phyloP scores from a whole-genome alignment of 768 basidiomycete genomes.

The Sporobolomyces roseus region DNA sequence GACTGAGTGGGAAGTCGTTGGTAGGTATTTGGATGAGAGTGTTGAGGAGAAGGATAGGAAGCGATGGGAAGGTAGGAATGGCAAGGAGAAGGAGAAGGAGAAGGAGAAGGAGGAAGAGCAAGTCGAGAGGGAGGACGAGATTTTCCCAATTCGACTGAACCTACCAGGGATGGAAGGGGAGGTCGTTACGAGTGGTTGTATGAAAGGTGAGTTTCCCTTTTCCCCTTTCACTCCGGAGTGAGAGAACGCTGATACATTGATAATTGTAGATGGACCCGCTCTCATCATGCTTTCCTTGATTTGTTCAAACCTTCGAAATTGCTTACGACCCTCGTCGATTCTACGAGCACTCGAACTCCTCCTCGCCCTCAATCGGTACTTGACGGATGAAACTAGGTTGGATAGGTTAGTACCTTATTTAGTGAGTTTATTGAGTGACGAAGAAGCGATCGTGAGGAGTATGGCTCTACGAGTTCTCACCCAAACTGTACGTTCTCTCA shows the following conservation, averaged over 20 bases:
- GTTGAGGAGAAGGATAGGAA: neutral
- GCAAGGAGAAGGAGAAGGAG: neutral
- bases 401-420: slow-evolving; percentile 90
- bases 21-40: slow-evolving; percentile 29
- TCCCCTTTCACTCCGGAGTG: neutral
- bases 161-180: slow-evolving; percentile 57
- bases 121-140: slow-evolving; percentile 58
- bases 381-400: slow-evolving; percentile 91
- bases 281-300: slow-evolving; percentile 81
- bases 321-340: slow-evolving; percentile 76
- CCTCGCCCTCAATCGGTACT: slow-evolving; percentile 67
- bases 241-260: neutral
- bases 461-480: slow-evolving; percentile 72
- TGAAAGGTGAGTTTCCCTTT: slow-evolving; percentile 57
- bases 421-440: slow-evolving; percentile 81
- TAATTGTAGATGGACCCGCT: slow-evolving; percentile 72
- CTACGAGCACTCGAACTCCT: slow-evolving; percentile 79
- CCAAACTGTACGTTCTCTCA: slow-evolving; percentile 74
- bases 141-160: slow-evolving; percentile 71
- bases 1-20: slow-evolving; percentile 62
- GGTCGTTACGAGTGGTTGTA: slow-evolving; percentile 54
- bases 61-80: neutral
- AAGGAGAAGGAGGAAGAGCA: slow-evolving; percentile 36
- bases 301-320: slow-evolving; percentile 84
- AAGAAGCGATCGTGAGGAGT: slow-evolving; percentile 73